Evolutionary conservation across 2,329 filamentous ascomycete genomes (phyloP).

Genomic region (Colletotrichum tabaci): DNA sequence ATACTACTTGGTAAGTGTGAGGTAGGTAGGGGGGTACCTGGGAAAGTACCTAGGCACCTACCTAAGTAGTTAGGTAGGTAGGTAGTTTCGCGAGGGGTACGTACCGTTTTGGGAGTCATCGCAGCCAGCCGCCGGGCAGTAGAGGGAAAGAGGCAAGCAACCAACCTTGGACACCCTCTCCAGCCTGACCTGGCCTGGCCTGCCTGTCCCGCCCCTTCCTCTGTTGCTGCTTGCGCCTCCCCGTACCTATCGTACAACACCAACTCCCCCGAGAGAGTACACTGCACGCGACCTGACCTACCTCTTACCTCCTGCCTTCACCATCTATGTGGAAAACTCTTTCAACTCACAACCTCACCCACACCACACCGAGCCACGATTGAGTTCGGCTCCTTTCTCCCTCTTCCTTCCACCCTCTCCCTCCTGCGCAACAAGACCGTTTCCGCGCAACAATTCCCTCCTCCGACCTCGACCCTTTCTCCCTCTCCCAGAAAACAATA

Average conservation of each 20-base stretch:
- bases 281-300: constrained; percentile 37
- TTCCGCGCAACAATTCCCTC: constrained; percentile 19
- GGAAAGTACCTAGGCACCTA: no score
- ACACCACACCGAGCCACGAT: constrained; percentile 22
- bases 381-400: constrained; percentile 32
- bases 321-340: constrained; percentile 39
- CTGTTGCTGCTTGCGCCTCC: constrained; percentile 24
- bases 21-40: no score
- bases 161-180: constrained; percentile 4
- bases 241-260: constrained; percentile 26
- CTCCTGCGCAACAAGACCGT: constrained; percentile 29
- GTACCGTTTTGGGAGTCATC: constrained; percentile 3
- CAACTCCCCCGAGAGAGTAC: constrained; percentile 19
- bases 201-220: constrained; percentile 33
- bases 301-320: constrained; percentile 9
- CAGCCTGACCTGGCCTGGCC: neutral
- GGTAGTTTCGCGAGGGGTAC: constrained; percentile 12
- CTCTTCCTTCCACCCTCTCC: constrained; percentile 21
- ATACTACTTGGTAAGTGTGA: no score
- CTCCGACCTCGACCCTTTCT: constrained; percentile 29
- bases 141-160: constrained; percentile 9
- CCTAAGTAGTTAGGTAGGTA: no score
- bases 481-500: constrained; percentile 1
- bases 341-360: constrained; percentile 41
- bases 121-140: neutral